Percentiles rank a stretch among this genome's conserved stretches.
phyloP scores from a whole-genome alignment of 1,284 basidiomycete species.

The Pascua sp. region DNA sequence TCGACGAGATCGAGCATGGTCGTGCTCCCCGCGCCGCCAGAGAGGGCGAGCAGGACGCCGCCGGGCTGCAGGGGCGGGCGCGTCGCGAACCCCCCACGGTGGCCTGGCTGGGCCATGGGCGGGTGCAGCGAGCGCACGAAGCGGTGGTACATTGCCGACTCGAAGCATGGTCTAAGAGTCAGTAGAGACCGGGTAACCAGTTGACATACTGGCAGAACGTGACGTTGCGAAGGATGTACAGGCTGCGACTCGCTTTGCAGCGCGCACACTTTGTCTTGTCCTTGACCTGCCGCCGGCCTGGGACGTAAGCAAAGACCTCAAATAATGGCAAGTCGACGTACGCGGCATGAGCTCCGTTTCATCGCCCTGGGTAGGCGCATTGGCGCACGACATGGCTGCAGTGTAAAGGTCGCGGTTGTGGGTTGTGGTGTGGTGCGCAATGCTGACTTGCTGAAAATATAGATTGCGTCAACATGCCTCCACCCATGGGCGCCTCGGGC shows the following conservation, averaged over 20 bases:
- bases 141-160: constrained; percentile 22
- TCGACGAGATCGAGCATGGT: constrained; percentile 37
- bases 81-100: background rate
- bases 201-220: constrained; percentile 39
- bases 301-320: background rate
- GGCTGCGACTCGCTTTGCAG: constrained; percentile 31
- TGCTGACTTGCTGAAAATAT: too few relatives aligned
- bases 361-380: constrained; percentile 3
- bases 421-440: too few relatives aligned
- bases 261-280: constrained; percentile 33
- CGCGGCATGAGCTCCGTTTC: constrained; percentile 33
- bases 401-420: too few relatives aligned
- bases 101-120: constrained; percentile 14
- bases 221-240: constrained; percentile 35
- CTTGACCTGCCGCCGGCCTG: constrained; percentile 24
- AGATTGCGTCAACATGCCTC: too few relatives aligned
- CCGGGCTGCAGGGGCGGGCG: constrained; percentile 29
- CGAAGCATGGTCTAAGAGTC: constrained; percentile 32
- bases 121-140: constrained; percentile 31
- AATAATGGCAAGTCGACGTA: constrained; percentile 16
- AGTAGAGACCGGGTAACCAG: background rate
- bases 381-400: constrained; percentile 40
- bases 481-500: too few relatives aligned
- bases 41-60: constrained; percentile 32
- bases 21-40: constrained; percentile 43